phyloP scores from a whole-genome alignment of 345 rosid genomes.

The Hypericum perforatum region DNA sequence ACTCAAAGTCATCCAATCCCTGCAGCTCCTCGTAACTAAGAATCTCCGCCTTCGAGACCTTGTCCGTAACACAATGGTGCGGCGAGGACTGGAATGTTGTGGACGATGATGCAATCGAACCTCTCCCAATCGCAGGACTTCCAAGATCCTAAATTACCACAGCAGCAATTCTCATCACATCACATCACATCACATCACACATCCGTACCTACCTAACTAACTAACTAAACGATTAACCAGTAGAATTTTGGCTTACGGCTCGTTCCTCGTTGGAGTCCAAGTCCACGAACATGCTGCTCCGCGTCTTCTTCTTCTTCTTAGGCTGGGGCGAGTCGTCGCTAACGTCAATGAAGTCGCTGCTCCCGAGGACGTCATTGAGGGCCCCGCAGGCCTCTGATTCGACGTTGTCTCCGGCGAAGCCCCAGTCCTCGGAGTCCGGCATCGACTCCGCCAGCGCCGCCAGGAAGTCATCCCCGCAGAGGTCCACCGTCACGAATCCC shows the following conservation, averaged over 20 bases:
- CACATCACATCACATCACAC: too few relatives aligned
- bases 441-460: conserved; percentile 68
- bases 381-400: conserved; percentile 78
- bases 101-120: conserved; percentile 31
- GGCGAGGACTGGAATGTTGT: background rate
- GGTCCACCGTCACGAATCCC: conserved; percentile 72
- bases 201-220: too few relatives aligned
- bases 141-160: too few relatives aligned
- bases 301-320: conserved; percentile 11
- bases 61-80: too few relatives aligned
- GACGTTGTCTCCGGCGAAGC: conserved; percentile 50
- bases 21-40: conserved; percentile 59
- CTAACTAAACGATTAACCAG: too few relatives aligned
- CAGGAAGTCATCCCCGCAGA: conserved; percentile 79
- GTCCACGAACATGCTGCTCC: too few relatives aligned
- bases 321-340: conserved; percentile 45
- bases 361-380: conserved; percentile 41
- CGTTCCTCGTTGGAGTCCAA: too few relatives aligned
- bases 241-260: too few relatives aligned
- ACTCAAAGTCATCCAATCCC: conserved; percentile 71
- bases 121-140: background rate
- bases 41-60: conserved; percentile 22
- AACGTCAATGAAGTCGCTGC: conserved; percentile 22
- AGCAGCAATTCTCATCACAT: too few relatives aligned
- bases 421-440: conserved; percentile 76